Evolutionary conservation across 495 filamentous ascomycete genomes (phyloP), one percentile per base, ranked within the genome.

Genomic region (Lepraria neglecta): DNA sequence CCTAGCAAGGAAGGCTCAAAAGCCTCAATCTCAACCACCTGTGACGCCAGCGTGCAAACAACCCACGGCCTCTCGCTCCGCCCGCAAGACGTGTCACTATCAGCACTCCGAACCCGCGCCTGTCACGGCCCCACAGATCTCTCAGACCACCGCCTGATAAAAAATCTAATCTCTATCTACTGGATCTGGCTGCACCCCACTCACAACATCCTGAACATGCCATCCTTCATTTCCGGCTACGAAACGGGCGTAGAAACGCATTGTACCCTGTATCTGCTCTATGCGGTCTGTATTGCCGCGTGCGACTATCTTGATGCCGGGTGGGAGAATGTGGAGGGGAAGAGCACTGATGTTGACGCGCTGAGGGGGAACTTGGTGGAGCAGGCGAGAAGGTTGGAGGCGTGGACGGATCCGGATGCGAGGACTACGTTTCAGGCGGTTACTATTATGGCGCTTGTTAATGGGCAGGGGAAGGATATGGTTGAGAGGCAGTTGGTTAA

Each of bases 131-230:
- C 7, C 40, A 56, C 43, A 10, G 56, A 59, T 33, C 21, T 45
- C 4, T 27, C 40, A n/a, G 43, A 45, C 56, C 27, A 59, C 3
- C 56, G 35, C 40, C 43, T 59, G 1, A 59, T 59, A 1, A 59
- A 46, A 40, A 40, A 59, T 46, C 56, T 59, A 3, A 21, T 59
- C 31, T 59, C 56, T 21, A 19, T 59, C 11, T 59, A 59, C 42
- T 59, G 56, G 56, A 33, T 47, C 15, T 59, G 56, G 56, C 52
- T 44, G 17, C 56, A 59, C 42, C 56, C 56, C 6, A 40, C 42
- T 24, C 43, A 59, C n/a, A 31, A 24, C 19, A 30, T 59, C 40
- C 44, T 59, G 35, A 47, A 59, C 44, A 59, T 59, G 56, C 12
- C 19, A n/a, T 27, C 17, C 2, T 59, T 59, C 40, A 12, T 59